These are phyloP conservation scores for Carex littledalei DNA, from an alignment of 176 grass and related monocot genomes.

Conservation along the genomic window DNA sequence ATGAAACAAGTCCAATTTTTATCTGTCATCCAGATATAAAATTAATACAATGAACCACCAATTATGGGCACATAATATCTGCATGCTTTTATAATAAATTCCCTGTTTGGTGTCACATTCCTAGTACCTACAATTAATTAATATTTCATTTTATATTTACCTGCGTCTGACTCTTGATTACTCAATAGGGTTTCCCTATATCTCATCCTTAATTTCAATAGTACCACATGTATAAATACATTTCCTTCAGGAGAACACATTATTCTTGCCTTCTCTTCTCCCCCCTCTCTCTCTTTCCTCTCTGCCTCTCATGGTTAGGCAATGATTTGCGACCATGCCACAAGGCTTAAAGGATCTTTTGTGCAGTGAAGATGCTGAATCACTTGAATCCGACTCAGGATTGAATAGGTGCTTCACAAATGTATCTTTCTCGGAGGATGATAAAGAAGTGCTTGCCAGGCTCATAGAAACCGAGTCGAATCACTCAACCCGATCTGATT, in stretches of 20 bases:
- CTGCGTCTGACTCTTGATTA: not conserved
- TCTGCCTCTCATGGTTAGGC: conserved; percentile 8
- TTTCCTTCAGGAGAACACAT: not conserved
- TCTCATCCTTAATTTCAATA: not conserved
- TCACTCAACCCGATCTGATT: conserved; percentile 59
- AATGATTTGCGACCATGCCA: conserved; percentile 41
- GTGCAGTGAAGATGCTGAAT: conserved; percentile 60
- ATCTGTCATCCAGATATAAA: not conserved
- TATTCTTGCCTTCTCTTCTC: not conserved
- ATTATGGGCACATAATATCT: not conserved
- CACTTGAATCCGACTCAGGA: conserved; percentile 14
- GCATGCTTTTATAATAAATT: not conserved
- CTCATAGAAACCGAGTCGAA: conserved; percentile 53
- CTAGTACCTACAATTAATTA: not conserved
- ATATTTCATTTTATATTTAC: not conserved
- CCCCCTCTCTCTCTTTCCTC: not conserved
- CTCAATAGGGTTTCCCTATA: not conserved
- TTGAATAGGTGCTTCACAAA: not conserved
- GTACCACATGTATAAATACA: conserved; percentile 7
- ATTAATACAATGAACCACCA: not conserved
- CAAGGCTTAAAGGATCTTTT: conserved; percentile 52
- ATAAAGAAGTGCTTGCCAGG: conserved; percentile 38
- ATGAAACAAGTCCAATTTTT: not conserved
- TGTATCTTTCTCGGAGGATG: not conserved
- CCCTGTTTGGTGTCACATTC: not conserved